Conservation (phyloP, 2,329 filamentous ascomycete species). For the Graphilbum fragrans region DNA sequence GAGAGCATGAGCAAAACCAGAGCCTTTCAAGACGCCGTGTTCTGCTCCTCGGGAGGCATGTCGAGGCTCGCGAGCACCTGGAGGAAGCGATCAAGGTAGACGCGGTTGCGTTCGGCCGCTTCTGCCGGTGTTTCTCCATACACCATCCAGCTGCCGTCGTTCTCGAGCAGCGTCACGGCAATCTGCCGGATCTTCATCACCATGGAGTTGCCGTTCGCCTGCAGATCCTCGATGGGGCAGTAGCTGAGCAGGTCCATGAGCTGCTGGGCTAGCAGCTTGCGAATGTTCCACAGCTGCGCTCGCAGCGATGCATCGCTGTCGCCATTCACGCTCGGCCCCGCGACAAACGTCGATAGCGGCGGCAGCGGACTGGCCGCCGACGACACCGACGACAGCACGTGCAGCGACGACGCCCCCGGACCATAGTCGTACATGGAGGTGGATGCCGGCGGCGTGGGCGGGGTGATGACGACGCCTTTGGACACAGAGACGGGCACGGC, state of each 20-base stretch:
- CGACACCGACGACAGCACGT: neutral
- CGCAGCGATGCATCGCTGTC: neutral
- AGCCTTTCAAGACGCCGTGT: no score
- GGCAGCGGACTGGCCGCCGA: neutral
- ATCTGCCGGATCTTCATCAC: slow-evolving; percentile 15
- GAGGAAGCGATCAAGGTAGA: slow-evolving; percentile 5
- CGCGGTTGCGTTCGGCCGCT: slow-evolving; percentile 1
- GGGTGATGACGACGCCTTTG: neutral
- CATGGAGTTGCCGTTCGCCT: slow-evolving; percentile 13
- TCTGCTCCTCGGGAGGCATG: neutral
- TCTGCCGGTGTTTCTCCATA: neutral
- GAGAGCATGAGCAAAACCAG: no score
- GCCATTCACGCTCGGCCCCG: no score
- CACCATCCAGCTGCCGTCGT: neutral
- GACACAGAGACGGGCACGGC: neutral
- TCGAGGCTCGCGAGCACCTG: slow-evolving; percentile 5
- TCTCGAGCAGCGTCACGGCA: slow-evolving; percentile 12
- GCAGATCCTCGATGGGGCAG: slow-evolving; percentile 9
- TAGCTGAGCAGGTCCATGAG: slow-evolving; percentile 7
- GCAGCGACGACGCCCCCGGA: neutral
- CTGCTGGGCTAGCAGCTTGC: neutral
- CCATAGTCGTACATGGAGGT: neutral
- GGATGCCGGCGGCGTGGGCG: neutral
- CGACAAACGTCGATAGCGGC: no score
- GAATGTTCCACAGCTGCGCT: neutral